Conservation (phyloP, 768 basidiomycete species). For the Sporobolomyces roseus region DNA sequence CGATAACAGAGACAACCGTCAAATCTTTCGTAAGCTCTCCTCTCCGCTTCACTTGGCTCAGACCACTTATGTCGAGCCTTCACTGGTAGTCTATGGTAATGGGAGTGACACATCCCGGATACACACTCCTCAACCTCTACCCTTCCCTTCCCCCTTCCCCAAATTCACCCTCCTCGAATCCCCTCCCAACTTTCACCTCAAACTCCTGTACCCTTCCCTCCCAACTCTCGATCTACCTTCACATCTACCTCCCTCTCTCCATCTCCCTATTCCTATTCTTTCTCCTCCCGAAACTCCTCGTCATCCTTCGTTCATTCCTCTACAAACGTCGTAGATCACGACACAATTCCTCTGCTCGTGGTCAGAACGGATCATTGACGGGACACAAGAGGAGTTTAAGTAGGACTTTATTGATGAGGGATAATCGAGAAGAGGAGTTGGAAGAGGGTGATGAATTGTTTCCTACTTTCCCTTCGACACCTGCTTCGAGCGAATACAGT, state of each 20-base stretch:
- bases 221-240: slow-evolving; percentile 71
- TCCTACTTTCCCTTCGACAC: background rate
- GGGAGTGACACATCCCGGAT: slow-evolving; percentile 78
- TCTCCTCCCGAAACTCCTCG: slow-evolving; percentile 25
- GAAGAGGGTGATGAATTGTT: background rate
- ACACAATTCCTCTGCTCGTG: too few species aligned
- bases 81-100: slow-evolving; percentile 65
- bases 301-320: too few species aligned
- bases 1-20: slow-evolving; percentile 67
- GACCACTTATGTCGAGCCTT: background rate
- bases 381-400: background rate
- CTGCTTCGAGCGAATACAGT: background rate
- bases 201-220: slow-evolving; percentile 70
- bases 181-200: slow-evolving; percentile 16
- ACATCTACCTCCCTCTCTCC: slow-evolving; percentile 48
- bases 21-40: slow-evolving; percentile 59
- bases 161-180: background rate
- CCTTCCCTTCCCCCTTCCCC: slow-evolving; percentile 41
- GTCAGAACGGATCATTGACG: background rate
- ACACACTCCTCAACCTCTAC: slow-evolving; percentile 76
- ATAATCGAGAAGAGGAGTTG: background rate
- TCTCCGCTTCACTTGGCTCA: background rate
- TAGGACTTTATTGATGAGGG: too few species aligned
- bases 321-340: background rate
- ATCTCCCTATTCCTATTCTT: slow-evolving; percentile 42